phyloP scores from a whole-genome alignment of 2,329 filamentous ascomycete species.

The Aspergillus fumigatiaffinis region DNA sequence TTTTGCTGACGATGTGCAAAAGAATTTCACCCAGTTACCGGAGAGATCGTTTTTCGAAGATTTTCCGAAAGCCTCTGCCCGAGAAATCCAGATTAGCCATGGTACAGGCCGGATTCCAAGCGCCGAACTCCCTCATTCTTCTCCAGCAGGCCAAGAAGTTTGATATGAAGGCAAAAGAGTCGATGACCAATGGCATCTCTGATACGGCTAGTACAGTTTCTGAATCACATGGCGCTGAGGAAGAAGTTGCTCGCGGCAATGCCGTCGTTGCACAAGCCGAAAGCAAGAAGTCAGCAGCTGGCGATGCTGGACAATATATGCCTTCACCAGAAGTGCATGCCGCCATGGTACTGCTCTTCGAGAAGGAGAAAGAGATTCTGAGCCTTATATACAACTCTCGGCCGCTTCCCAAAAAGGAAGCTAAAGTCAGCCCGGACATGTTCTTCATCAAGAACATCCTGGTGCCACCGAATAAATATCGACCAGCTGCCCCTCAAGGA shows the following conservation, averaged over 20 bases:
- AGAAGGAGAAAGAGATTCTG: conserved; percentile 80
- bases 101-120: conserved; percentile 64
- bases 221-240: conserved; percentile 54
- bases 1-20: conserved; percentile 17
- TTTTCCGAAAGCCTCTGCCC: conserved; percentile 78
- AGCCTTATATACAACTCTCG: conserved; percentile 80
- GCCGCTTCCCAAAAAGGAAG: conserved; percentile 55
- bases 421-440: conserved; percentile 72
- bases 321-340: conserved; percentile 79
- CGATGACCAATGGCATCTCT: conserved; percentile 20
- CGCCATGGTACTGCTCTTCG: conserved; percentile 73
- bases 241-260: conserved; percentile 54
- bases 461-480: conserved; percentile 87
- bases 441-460: conserved; percentile 87
- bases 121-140: conserved; percentile 66
- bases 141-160: conserved; percentile 46
- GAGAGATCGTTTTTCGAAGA: conserved; percentile 88
- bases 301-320: conserved; percentile 66
- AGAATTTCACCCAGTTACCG: conserved; percentile 78
- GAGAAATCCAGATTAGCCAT: conserved; percentile 74
- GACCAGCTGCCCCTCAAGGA: conserved; percentile 79
- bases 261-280: conserved; percentile 36
- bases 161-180: conserved; percentile 29
- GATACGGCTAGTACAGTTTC: conserved; percentile 55
- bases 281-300: conserved; percentile 32